Base-by-base conservation (phyloP, 2,329 filamentous ascomycete genomes). In the Macrophomina phaseolina region DNA sequence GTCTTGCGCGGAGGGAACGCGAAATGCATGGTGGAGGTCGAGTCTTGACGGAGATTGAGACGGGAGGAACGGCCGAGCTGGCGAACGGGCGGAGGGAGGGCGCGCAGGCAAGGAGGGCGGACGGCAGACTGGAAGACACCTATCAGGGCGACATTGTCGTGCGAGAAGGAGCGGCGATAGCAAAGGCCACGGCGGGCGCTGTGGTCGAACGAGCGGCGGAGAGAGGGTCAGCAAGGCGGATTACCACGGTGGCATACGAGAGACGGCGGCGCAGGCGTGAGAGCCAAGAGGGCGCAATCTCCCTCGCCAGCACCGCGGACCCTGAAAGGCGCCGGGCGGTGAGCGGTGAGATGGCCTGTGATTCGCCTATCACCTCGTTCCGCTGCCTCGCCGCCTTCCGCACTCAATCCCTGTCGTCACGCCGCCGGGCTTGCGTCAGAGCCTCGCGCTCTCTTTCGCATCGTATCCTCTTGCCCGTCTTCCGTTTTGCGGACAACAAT, bases 1-100 rank as follows among this genome's bases (percentile, higher is more conserved):
- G 87, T 89, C 81, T 94, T 97, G 79, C 93, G 90, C 74, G 92
- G 88, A 65, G 93, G 93, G 73, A 96, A 89, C 70, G 94, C 93
- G 84, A 94, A 93, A 79, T 97, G 94, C 93, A 97, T 82, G 67
- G 70, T 95, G 72, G 73, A 11, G 36, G 56, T 38, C 14, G 28
- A 23, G 40, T 42, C 48, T 34, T 36, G 58, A 23, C 23, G 46
- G 55, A 45, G 42, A 40, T 46, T 40, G 34, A 14, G 18, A 30
- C 36, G 46, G 34, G 23, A n/a, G 64, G 45, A 58, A 34, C n/a
- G 30, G 23, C 23, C 32, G 64, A 66, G 23, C 34, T 55, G 53
- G 55, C 55, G 64, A 30, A 52, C 61, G 32, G 64, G 53, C 53
- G 36, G 30, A 38, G 49, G 36, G 48, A 42, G 28, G 34, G 9